phyloP scores from a whole-genome alignment of 2,329 filamentous ascomycete species.

The Leptographium wingfieldii region DNA sequence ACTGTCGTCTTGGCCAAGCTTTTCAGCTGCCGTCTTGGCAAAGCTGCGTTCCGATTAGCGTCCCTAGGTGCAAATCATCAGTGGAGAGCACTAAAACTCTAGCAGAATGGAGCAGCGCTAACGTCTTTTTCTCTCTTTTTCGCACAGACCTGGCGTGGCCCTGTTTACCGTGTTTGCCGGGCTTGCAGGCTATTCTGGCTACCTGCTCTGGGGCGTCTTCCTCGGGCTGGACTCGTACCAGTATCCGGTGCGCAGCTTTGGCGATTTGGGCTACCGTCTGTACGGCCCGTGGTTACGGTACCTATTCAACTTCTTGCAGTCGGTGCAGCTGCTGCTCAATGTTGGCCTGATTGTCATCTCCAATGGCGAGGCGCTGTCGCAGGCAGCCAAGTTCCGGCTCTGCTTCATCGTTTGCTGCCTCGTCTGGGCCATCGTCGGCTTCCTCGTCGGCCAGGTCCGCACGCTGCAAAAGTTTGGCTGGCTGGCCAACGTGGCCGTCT shows the following conservation, averaged over 20 bases:
- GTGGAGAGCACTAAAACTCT: background rate
- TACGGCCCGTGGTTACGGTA: conserved; percentile 32
- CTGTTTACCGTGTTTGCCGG: conserved; percentile 32
- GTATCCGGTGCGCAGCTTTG: conserved; percentile 32
- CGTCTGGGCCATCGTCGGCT: conserved; percentile 36
- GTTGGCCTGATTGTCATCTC: conserved; percentile 39
- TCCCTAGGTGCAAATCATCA: background rate
- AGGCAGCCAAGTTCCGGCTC: conserved; percentile 34
- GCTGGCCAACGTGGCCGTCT: conserved; percentile 42
- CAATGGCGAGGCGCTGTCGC: conserved; percentile 40
- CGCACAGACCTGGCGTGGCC: conserved; percentile 27
- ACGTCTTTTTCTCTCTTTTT: background rate
- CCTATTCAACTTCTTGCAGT: conserved; percentile 34
- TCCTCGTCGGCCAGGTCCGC: conserved; percentile 41
- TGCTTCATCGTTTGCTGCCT: conserved; percentile 41
- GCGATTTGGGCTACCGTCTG: conserved; percentile 34
- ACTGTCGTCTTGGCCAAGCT: background rate
- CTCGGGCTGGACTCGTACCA: conserved; percentile 33
- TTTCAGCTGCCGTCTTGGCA: background rate
- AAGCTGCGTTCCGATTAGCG: background rate
- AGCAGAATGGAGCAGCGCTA: background rate
- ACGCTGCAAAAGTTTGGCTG: conserved; percentile 41
- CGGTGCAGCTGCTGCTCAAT: conserved; percentile 35
- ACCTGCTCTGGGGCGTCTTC: conserved; percentile 32
- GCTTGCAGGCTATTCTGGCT: conserved; percentile 29